Percentiles rank a stretch among this genome's conserved stretches.
Conservation (phyloP, 345 rosid genomes). For the Raphanus sativus region DNA sequence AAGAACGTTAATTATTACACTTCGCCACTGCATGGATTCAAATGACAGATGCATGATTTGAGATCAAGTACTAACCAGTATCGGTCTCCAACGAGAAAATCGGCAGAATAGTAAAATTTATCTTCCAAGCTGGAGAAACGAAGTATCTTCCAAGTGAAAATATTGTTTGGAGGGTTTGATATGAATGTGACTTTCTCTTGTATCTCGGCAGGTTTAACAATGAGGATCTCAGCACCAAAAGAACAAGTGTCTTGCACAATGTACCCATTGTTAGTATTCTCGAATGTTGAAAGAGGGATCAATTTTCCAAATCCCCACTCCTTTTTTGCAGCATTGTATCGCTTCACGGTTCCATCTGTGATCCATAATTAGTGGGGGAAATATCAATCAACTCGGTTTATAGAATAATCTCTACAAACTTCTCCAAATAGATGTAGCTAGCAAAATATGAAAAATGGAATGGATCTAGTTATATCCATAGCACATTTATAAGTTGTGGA, state of each 20-base stretch:
- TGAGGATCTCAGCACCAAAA: background rate
- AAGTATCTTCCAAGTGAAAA: conserved; percentile 39
- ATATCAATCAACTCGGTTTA: background rate
- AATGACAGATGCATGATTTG: background rate
- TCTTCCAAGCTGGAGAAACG: conserved; percentile 34
- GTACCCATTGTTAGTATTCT: conserved; percentile 31
- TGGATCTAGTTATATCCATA: background rate
- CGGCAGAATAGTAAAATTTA: conserved; percentile 16
- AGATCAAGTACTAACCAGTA: conserved; percentile 36
- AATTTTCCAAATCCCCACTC: conserved; percentile 39
- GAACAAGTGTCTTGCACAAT: conserved; percentile 14
- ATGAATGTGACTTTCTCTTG: conserved; percentile 35
- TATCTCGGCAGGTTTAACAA: conserved; percentile 5
- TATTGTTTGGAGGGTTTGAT: background rate
- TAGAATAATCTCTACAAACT: background rate
- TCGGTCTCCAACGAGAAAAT: conserved; percentile 31
- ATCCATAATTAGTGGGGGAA: background rate
- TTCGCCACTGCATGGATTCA: too few species aligned
- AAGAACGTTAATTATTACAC: background rate
- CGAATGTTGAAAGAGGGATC: conserved; percentile 30
- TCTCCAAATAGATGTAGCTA: background rate
- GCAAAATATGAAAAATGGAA: background rate
- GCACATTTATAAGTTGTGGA: background rate
- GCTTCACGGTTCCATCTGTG: conserved; percentile 35
- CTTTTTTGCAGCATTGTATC: conserved; percentile 20